These are phyloP conservation scores for Aspergillus eucalypticola DNA, from an alignment of 2,329 filamentous ascomycete species.

Conservation along the genomic window DNA sequence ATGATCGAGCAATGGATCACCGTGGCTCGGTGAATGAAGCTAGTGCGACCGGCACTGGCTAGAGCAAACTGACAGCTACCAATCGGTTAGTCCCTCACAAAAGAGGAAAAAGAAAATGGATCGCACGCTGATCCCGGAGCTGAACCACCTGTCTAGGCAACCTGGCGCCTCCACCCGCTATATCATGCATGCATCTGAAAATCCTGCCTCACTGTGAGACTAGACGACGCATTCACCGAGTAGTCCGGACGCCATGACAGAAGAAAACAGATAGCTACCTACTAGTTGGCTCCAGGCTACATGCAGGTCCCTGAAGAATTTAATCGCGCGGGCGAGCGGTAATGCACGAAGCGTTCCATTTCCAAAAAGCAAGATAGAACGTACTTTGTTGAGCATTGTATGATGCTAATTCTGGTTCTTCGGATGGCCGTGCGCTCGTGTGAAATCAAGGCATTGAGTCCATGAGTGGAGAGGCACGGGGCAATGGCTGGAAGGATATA, in stretches of 20 bases:
- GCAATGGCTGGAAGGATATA: not conserved
- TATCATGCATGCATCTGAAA: not conserved
- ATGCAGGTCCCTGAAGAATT: slow-evolving; percentile 3
- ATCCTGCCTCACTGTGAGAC: not conserved
- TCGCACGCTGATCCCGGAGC: slow-evolving; percentile 17
- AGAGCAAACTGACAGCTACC: slow-evolving; percentile 1
- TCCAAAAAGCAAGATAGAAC: not conserved
- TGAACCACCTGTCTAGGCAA: slow-evolving; percentile 16
- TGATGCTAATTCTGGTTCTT: not conserved
- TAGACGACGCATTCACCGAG: not conserved
- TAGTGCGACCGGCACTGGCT: not conserved
- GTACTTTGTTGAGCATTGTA: not conserved
- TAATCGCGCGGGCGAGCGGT: not conserved
- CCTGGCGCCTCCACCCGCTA: not conserved
- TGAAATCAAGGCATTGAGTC: not conserved
- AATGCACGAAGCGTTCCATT: not conserved
- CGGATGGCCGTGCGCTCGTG: slow-evolving; percentile 1
- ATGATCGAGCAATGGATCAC: not conserved
- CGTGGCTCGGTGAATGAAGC: not conserved
- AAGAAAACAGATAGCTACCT: not conserved
- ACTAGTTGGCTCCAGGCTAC: not conserved
- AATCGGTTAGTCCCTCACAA: not conserved
- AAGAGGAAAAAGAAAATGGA: not conserved
- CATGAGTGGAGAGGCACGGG: slow-evolving; percentile 5
- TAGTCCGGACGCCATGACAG: not conserved